These are phyloP conservation scores for Arctium lappa DNA, from an alignment of 129 eudicot genomes.

Conservation along the genomic window DNA sequence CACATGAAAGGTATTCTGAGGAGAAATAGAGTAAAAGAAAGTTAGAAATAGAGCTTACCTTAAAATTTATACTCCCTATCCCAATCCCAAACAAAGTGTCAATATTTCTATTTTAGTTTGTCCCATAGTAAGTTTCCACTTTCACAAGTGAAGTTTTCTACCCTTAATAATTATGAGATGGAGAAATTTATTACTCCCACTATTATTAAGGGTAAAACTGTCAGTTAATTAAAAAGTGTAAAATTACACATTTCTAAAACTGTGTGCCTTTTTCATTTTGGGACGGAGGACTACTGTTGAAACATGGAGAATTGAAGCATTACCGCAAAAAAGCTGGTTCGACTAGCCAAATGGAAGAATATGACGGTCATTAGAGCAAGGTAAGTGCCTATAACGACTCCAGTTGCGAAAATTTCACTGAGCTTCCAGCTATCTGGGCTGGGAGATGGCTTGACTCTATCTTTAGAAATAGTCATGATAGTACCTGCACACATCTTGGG, in stretches of 20 bases:
- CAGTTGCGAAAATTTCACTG: conserved; percentile 52
- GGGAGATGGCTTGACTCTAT: conserved; percentile 59
- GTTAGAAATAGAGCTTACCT: neutral
- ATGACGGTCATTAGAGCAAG: conserved; percentile 46
- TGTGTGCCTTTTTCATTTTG: neutral
- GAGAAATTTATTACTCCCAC: neutral
- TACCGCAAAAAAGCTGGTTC: conserved; percentile 46
- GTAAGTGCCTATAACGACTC: conserved; percentile 48
- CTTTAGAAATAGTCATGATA: conserved; percentile 51
- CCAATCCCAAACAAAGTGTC: too few species aligned
- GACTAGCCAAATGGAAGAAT: conserved; percentile 40
- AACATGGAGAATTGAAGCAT: neutral
- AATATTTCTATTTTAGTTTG: neutral
- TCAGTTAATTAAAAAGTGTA: neutral
- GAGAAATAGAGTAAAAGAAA: neutral
- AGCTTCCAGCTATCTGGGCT: conserved; percentile 55
- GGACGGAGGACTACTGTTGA: neutral
- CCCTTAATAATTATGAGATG: neutral
- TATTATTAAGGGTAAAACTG: neutral
- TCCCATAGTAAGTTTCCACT: neutral
- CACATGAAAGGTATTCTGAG: conserved; percentile 34
- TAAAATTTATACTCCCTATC: too few species aligned
- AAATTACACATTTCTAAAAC: neutral
- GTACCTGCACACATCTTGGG: conserved; percentile 31
- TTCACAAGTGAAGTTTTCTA: neutral